phyloP scores from a whole-genome alignment of 192 early-diverging fungal genomes.

The Lobosporangium transversale region DNA sequence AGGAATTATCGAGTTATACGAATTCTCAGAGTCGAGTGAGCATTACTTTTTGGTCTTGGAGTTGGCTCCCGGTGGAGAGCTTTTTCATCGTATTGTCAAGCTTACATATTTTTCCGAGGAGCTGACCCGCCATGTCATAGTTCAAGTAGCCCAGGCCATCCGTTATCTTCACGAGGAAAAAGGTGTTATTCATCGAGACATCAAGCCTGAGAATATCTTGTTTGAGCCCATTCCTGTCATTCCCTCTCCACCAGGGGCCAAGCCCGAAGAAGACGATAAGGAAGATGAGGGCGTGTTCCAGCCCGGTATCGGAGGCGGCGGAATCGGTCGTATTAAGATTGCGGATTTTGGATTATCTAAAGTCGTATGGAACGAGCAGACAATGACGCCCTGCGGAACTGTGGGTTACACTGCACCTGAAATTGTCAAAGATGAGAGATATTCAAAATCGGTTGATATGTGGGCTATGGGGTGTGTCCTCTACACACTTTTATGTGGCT shows the following conservation, averaged over 20 bases:
- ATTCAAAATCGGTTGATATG: constrained; percentile 87
- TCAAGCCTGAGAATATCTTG: constrained; percentile 95
- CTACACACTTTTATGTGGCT: constrained; percentile 85
- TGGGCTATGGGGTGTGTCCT: constrained; percentile 90
- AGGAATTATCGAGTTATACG: constrained; percentile 79
- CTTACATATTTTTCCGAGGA: constrained; percentile 85
- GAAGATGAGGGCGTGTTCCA: constrained; percentile 80
- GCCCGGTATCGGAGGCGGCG: constrained; percentile 79
- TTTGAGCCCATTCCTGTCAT: constrained; percentile 76
- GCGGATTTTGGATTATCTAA: constrained; percentile 95
- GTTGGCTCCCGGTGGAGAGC: constrained; percentile 85
- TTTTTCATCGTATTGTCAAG: constrained; percentile 88
- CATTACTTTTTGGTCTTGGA: constrained; percentile 86
- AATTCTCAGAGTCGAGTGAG: constrained; percentile 80
- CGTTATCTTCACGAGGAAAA: constrained; percentile 85
- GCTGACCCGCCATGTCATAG: constrained; percentile 82
- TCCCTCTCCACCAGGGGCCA: constrained; percentile 54
- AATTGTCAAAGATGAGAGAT: constrained; percentile 82
- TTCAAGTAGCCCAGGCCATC: constrained; percentile 87
- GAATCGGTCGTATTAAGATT: constrained; percentile 86
- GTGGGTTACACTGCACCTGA: constrained; percentile 96
- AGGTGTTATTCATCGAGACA: constrained; percentile 89
- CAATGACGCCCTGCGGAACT: constrained; percentile 92
- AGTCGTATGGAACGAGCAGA: constrained; percentile 83
- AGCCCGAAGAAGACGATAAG: constrained; percentile 73